These are phyloP conservation scores for Phyllosticta citrichinensis DNA, from an alignment of 2,329 filamentous ascomycete genomes.

Conservation along the genomic window DNA sequence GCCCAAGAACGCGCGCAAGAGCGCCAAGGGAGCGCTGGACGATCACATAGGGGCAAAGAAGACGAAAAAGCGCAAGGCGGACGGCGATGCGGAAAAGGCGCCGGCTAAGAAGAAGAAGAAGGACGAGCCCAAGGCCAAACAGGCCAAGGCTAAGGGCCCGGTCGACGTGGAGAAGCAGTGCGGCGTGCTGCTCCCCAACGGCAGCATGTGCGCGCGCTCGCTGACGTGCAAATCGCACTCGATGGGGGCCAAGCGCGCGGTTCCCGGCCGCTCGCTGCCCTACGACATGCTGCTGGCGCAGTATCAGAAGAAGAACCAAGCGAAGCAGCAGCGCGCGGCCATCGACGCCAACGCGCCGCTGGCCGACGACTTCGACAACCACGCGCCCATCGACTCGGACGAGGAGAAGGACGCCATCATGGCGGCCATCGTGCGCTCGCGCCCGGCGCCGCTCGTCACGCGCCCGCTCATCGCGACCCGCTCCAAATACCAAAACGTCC, in stretches of 20 bases:
- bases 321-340: slow-evolving; percentile 92
- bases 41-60: slow-evolving; percentile 29
- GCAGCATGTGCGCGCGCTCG: slow-evolving; percentile 76
- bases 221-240: slow-evolving; percentile 88
- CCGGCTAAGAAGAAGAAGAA: slow-evolving; percentile 83
- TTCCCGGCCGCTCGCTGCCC: slow-evolving; percentile 75
- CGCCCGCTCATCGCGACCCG: slow-evolving; percentile 44
- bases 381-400: slow-evolving; percentile 78
- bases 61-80: slow-evolving; percentile 39
- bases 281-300: slow-evolving; percentile 76
- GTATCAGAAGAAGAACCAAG: slow-evolving; percentile 89
- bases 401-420: slow-evolving; percentile 89
- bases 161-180: slow-evolving; percentile 93
- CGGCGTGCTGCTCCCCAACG: slow-evolving; percentile 76
- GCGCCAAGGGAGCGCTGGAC: slow-evolving; percentile 30
- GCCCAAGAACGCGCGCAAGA: slow-evolving; percentile 30
- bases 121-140: slow-evolving; percentile 77
- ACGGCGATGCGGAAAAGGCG: slow-evolving; percentile 61
- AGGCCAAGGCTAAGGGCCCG: slow-evolving; percentile 77
- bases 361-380: slow-evolving; percentile 68
- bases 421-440: slow-evolving; percentile 61
- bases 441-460: slow-evolving; percentile 66
- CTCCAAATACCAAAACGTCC: slow-evolving; percentile 50
- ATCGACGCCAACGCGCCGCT: slow-evolving; percentile 88
- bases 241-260: slow-evolving; percentile 89